A percentile compares a stretch with the other conserved stretches of the same genome.
phyloP scores from a whole-genome alignment of 192 early-diverging fungal genomes.

The Podila minutissima region DNA sequence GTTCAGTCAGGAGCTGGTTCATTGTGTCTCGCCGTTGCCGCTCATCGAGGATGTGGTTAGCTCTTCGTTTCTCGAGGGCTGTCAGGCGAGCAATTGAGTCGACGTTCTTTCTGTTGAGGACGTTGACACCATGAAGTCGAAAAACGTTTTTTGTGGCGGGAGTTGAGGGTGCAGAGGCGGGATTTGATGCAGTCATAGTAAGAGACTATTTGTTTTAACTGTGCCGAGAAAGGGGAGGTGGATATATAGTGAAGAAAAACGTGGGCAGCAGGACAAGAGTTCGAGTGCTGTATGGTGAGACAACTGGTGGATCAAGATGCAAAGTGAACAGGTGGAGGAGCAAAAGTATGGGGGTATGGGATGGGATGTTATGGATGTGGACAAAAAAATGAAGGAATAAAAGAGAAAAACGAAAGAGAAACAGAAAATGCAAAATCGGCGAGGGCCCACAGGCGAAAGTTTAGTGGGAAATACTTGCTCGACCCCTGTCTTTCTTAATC shows the following conservation, averaged over 20 bases:
- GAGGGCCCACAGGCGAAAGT: too few relatives aligned
- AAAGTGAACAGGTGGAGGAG: not conserved
- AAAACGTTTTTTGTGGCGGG: conserved; percentile 36
- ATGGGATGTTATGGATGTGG: not conserved
- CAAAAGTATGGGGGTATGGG: not conserved
- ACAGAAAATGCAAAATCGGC: not conserved
- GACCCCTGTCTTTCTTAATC: too few relatives aligned
- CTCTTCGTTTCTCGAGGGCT: conserved; percentile 35
- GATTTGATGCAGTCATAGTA: conserved; percentile 2
- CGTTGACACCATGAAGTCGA: conserved; percentile 43
- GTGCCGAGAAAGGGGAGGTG: too few relatives aligned
- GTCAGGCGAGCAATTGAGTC: conserved; percentile 49
- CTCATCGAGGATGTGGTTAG: conserved; percentile 44
- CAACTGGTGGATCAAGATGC: too few relatives aligned
- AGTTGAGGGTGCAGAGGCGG: conserved; percentile 1
- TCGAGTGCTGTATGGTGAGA: too few relatives aligned
- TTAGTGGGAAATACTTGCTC: not conserved
- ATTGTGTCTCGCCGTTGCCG: conserved; percentile 48
- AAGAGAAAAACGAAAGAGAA: not conserved
- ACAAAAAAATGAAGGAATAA: not conserved
- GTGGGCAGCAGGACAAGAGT: too few relatives aligned
- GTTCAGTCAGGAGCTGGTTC: conserved; percentile 46
- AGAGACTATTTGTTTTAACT: too few relatives aligned
- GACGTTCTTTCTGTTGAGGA: conserved; percentile 47
- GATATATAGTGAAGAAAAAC: too few relatives aligned